phyloP scores from a whole-genome alignment of 208 protist species.

The Balamuthia mandrillaris region DNA sequence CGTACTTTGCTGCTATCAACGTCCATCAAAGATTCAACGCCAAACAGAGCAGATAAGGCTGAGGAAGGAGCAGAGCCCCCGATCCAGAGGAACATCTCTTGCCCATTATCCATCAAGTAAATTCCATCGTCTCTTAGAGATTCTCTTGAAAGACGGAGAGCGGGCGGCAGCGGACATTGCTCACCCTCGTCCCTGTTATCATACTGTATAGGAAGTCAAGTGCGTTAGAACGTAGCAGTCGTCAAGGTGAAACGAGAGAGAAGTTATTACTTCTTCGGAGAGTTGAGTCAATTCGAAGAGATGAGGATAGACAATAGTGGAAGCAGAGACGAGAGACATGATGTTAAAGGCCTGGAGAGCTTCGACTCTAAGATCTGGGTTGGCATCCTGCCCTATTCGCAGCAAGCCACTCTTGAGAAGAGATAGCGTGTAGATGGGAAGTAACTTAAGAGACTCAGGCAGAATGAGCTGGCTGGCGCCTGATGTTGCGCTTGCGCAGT shows the following conservation, averaged over 20 bases:
- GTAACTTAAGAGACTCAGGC: constrained; percentile 12
- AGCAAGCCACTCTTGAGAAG: not conserved
- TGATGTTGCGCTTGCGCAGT: not conserved
- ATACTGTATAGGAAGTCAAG: not conserved
- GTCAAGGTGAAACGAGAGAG: not conserved
- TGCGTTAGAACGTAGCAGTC: not conserved
- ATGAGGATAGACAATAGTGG: constrained; percentile 20
- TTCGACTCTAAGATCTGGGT: not conserved
- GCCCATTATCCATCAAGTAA: constrained; percentile 14
- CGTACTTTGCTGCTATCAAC: no score
- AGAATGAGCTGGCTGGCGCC: constrained; percentile 4
- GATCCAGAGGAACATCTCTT: constrained; percentile 10
- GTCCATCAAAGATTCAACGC: no score
- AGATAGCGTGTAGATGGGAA: not conserved
- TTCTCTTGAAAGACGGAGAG: not conserved
- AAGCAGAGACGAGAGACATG: not conserved
- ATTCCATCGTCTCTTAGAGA: not conserved
- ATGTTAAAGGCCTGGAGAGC: constrained; percentile 22
- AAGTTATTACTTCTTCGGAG: not conserved
- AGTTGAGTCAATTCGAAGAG: constrained; percentile 2
- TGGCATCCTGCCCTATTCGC: not conserved
- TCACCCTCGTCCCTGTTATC: not conserved
- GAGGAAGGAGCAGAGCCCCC: not conserved
- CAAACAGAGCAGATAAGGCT: not conserved
- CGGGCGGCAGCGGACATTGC: not conserved